Conservation (phyloP, 306 rosid genomes). For the Cicer pinnatifidum region DNA sequence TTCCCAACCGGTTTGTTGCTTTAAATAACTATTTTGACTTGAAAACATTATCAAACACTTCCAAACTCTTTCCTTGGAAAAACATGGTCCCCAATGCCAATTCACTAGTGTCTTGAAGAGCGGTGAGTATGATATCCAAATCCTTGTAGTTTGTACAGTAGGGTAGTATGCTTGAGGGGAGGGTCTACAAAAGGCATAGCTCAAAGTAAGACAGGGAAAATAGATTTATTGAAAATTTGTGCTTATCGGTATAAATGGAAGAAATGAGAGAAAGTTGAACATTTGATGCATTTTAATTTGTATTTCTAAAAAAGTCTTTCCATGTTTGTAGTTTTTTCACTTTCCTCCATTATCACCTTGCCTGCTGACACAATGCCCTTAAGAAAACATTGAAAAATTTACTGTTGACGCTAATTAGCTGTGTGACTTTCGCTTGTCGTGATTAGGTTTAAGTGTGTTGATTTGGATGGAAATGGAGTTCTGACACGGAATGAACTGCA, state of each 20-base stretch:
- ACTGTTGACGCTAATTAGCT: constrained; percentile 37
- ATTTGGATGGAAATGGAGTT: constrained; percentile 94
- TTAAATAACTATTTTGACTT: not conserved
- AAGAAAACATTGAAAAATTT: constrained; percentile 19
- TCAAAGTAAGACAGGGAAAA: not conserved
- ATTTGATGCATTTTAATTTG: not conserved
- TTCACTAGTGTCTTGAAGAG: not conserved
- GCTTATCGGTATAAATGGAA: constrained; percentile 28
- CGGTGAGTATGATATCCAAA: not conserved
- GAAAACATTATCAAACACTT: not conserved
- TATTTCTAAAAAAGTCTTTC: not conserved
- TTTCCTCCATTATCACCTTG: constrained; percentile 11
- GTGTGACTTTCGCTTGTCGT: constrained; percentile 41
- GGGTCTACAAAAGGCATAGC: constrained; percentile 5
- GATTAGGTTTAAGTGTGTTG: constrained; percentile 95
- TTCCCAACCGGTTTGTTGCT: not conserved
- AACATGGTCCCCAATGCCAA: constrained; percentile 12
- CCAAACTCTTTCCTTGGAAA: constrained; percentile 23
- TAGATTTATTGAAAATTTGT: constrained; percentile 1
- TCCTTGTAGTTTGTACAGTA: not conserved
- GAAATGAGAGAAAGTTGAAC: constrained; percentile 9
- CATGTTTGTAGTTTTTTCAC: not conserved
- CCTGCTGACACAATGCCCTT: constrained; percentile 5
- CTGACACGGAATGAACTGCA: constrained; percentile 93
- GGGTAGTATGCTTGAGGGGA: constrained; percentile 9